Base-by-base conservation (phyloP, 768 basidiomycete species). In the Gelatoporia subvermispora region DNA sequence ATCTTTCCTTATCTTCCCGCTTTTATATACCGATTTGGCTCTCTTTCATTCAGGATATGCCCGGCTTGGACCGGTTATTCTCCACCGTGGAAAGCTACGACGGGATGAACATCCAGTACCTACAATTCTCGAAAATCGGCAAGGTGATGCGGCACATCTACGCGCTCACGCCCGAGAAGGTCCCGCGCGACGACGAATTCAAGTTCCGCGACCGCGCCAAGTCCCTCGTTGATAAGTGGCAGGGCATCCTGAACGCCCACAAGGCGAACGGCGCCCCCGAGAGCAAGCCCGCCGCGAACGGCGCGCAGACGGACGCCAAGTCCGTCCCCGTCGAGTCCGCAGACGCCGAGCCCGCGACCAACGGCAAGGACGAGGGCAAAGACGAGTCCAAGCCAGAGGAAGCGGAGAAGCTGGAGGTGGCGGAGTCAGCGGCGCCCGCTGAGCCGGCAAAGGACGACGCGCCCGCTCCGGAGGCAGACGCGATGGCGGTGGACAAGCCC, bases 111-210 rank as follows among this genome's bases (percentile, higher is more conserved):
- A 83, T 92, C 50, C 78, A 82, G 47, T 86, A 90, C 57, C 77
- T 93, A 36, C 62, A 88, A 82, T 83, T 81, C 68, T 90, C 88
- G 43, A 88, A 89, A 66, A 85, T 88, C 54, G 82, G 80, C 65
- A 85, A 86, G 71, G 89, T 93, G 28, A 89, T 93, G 87, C 87
- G 88, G 58, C 88, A 90, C 67, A 88, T 93, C 58, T 72, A 82
- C 22, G 72, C 75, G 7, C 73, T 88, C 8, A 38, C 65, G 4
- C 66, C 70, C 31, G 72, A 74, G 16, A 76, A 72, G 57, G 78
- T 90, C 17, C 86, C 88, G 4, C 71, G 71, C 35, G 73, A 81
- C 52, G 75, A 79, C 42, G 82, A 89, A 59, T 78, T 81, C 72
- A 75, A 82, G 53, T 86, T 92, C 72, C 77, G 79, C 25, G 75